These are phyloP conservation scores for Dionaea muscipula DNA, from an alignment of 179 eudicot species.

Conservation along the genomic window DNA sequence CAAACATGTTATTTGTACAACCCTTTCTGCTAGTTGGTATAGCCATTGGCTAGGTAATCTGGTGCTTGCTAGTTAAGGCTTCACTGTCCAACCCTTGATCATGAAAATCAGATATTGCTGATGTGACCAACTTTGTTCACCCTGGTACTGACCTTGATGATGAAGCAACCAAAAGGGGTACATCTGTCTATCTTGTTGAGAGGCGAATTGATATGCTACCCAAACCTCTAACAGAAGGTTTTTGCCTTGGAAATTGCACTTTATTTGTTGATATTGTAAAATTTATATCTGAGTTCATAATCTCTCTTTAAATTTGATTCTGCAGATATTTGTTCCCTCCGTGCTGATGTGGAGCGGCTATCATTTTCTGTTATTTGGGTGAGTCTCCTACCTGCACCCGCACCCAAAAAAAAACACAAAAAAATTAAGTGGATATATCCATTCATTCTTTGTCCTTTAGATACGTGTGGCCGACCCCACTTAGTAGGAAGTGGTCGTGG, in stretches of 20 bases:
- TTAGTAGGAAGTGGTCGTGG: too few species aligned
- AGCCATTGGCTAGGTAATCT: too few species aligned
- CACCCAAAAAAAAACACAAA: too few species aligned
- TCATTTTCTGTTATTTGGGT: constrained; percentile 98
- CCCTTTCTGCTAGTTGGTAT: too few species aligned
- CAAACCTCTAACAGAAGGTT: constrained; percentile 97
- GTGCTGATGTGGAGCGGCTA: constrained; percentile 90
- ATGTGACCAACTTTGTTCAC: constrained; percentile 94
- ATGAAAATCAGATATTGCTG: constrained; percentile 72
- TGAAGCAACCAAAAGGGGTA: constrained; percentile 93
- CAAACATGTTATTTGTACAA: too few species aligned
- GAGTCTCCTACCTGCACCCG: neutral
- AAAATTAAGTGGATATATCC: neutral
- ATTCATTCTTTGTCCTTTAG: constrained; percentile 3
- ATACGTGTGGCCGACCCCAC: too few species aligned
- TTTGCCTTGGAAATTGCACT: constrained; percentile 5
- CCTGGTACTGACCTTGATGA: constrained; percentile 92
- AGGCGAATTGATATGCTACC: constrained; percentile 98
- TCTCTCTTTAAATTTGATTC: constrained; percentile 7
- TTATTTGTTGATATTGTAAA: neutral
- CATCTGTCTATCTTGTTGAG: constrained; percentile 98
- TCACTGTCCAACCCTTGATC: constrained; percentile 30
- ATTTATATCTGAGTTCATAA: neutral
- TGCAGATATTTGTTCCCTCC: constrained; percentile 92
- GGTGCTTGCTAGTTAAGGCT: neutral